These are phyloP conservation scores for Pseudocercospora crystallina DNA, from an alignment of 2,329 filamentous ascomycete species.

Conservation along the genomic window DNA sequence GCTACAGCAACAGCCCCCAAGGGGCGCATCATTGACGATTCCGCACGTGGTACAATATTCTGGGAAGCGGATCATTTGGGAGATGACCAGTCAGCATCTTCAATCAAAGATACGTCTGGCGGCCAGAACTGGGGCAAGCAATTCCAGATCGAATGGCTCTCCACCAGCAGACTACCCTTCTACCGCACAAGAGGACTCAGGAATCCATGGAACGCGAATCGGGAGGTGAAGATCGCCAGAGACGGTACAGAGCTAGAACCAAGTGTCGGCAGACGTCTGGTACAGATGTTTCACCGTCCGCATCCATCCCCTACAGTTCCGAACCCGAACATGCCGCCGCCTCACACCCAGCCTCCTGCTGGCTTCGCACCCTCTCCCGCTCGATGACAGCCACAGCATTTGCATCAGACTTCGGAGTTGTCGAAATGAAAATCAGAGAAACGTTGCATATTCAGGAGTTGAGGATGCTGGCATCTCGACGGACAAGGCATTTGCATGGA, in stretches of 20 bases:
- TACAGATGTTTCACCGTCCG: conserved; percentile 65
- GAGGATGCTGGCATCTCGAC: too few species aligned
- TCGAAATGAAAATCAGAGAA: background rate
- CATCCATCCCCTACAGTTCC: conserved; percentile 14
- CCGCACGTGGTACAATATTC: conserved; percentile 90
- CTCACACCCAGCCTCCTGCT: too few species aligned
- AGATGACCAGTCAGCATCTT: conserved; percentile 33
- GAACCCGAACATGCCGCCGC: background rate
- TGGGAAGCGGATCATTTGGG: conserved; percentile 79
- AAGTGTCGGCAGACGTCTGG: conserved; percentile 70
- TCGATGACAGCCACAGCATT: too few species aligned
- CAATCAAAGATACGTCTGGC: conserved; percentile 24
- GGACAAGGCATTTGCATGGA: too few species aligned
- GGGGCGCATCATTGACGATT: conserved; percentile 89
- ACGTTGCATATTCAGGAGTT: too few species aligned
- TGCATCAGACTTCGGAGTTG: background rate
- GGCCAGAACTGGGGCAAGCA: conserved; percentile 76
- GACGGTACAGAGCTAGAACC: conserved; percentile 94
- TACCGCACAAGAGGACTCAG: conserved; percentile 82
- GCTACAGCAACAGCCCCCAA: conserved; percentile 75
- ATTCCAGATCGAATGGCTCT: conserved; percentile 88
- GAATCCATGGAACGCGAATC: conserved; percentile 92
- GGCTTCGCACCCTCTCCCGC: too few species aligned
- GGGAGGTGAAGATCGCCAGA: conserved; percentile 92
- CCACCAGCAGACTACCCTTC: conserved; percentile 79